Percentiles rank a stretch among this genome's conserved stretches.
These are phyloP conservation scores for Nicotiana undulata DNA, from an alignment of 257 asterid species.

Conservation along the genomic window DNA sequence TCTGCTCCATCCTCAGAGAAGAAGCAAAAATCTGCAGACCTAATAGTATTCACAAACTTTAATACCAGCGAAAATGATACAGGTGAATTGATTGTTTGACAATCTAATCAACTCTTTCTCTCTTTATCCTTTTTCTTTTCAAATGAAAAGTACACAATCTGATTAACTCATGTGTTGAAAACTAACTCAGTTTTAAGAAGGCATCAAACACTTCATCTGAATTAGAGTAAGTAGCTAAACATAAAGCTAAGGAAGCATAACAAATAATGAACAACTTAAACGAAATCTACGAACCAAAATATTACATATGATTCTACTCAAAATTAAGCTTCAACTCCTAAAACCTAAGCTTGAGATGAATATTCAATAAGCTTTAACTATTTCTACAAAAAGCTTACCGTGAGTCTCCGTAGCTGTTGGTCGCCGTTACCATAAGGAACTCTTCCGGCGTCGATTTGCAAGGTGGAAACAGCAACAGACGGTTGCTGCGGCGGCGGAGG, in stretches of 20 bases:
- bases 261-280: neutral
- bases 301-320: neutral
- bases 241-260: neutral
- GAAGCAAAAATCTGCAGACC: neutral
- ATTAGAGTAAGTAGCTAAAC: neutral
- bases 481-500: constrained; percentile 16
- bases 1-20: neutral
- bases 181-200: neutral
- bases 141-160: neutral
- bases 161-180: neutral
- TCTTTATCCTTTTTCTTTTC: no score
- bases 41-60: no score
- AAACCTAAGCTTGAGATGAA: neutral
- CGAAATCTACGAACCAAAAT: neutral
- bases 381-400: constrained; percentile 11
- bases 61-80: no score
- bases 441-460: constrained; percentile 5
- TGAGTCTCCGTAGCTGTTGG: constrained; percentile 20
- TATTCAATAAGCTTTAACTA: neutral
- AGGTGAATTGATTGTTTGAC: no score
- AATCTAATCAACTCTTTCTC: no score
- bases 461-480: constrained; percentile 11
- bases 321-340: neutral
- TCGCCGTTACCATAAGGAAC: neutral
- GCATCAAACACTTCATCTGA: neutral